Evolutionary conservation across 2,329 filamentous ascomycete genomes (phyloP), one percentile per base, ranked within the genome.

Genomic region (Cladophialophora yegresii): DNA sequence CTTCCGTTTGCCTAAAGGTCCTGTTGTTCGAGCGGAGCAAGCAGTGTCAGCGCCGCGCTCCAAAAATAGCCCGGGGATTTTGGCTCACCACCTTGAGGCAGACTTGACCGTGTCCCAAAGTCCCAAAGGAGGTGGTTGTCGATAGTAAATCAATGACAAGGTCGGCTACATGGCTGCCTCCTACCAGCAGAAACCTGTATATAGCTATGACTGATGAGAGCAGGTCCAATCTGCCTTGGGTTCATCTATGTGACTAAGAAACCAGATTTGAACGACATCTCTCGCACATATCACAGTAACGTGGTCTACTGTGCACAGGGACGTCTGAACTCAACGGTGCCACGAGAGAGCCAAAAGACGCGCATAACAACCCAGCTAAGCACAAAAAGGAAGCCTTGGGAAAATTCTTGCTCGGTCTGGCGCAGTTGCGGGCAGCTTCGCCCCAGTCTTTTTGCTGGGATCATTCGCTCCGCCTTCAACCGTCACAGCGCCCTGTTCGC

Each of bases 401-500:
- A n/a, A 43, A 43, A 43, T 43, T 43, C 36, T 43, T 43, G 16
- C 36, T 20, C 36, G 5, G 36, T 43, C 36, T n/a, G 36, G 36
- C 36, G 36, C 36, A n/a, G 36, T 43, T 43, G 36, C 36, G 36
- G 5, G 36, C 36, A 6, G 6, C 55, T 45, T 47, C 55, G 26
- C 26, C 40, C 55, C 40, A 56, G 32, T 28, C 4, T 47, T 32
- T n/a, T 30, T n/a, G 20, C 8, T 28, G 53, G 22, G 54, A 32
- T 57, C 30, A 50, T 36, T 32, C 43, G 40, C 55, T 58, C 55
- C 49, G 55, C 43, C 40, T 28, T 32, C 55, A 12, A 22, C 33
- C 13, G 47, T 50, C 47, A 50, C 47, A 50, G 47, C 47, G 20
- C 47, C 47, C 47, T 50, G 47, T 50, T 50, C 47, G 47, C 47